A percentile compares a stretch with the other conserved stretches of the same genome.
Conservation (phyloP, 345 rosid genomes). For the Ceriops zippeliana region DNA sequence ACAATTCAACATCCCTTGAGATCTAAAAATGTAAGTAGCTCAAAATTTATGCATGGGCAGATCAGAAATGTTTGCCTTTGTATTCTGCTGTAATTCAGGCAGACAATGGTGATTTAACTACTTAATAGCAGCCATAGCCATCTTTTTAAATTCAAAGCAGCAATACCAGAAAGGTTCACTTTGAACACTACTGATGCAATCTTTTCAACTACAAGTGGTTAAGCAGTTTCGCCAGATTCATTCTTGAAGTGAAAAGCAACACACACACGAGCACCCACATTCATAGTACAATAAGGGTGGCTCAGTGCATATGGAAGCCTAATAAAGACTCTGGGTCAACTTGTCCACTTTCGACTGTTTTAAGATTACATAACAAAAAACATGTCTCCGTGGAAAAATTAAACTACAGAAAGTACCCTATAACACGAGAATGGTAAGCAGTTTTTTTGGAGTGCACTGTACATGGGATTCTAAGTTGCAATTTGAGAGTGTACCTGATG, state of each 20-base stretch:
- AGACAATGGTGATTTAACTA: too few relatives aligned
- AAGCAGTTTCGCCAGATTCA: neutral
- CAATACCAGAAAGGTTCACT: too few relatives aligned
- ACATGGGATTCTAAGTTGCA: neutral
- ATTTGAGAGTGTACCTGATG: constrained; percentile 42
- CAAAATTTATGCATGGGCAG: neutral
- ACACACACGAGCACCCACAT: too few relatives aligned
- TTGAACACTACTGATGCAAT: too few relatives aligned
- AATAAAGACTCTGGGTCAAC: neutral
- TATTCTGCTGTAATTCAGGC: too few relatives aligned
- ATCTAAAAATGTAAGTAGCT: neutral
- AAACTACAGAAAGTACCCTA: too few relatives aligned
- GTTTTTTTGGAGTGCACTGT: neutral
- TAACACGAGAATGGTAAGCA: neutral
- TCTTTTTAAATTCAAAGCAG: too few relatives aligned
- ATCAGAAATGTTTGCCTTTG: neutral
- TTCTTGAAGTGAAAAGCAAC: neutral
- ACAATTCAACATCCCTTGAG: neutral
- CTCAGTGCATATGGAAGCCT: too few relatives aligned
- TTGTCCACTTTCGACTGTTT: neutral
- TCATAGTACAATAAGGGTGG: too few relatives aligned
- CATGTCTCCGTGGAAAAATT: neutral
- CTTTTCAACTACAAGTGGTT: too few relatives aligned
- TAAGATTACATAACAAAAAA: neutral
- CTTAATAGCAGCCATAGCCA: too few relatives aligned